Evolutionary conservation across 2,329 filamentous ascomycete species (phyloP).

Genomic region (Penicillium sp.): DNA sequence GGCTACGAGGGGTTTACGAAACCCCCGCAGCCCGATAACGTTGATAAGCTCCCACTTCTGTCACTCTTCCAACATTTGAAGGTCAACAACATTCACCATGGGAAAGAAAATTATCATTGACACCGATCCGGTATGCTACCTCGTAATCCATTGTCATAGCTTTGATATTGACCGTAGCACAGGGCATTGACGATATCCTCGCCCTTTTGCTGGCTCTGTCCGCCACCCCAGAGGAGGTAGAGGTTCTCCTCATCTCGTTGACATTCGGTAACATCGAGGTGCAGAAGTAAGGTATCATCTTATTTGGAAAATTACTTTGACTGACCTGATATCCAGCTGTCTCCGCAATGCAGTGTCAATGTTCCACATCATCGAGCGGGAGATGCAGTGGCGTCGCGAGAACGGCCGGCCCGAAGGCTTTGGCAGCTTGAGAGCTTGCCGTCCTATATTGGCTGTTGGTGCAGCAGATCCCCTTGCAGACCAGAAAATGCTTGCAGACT

Average conservation of each 20-base stretch:
- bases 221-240: slow-evolving; percentile 70
- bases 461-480: slow-evolving; percentile 78
- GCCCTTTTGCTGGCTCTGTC: slow-evolving; percentile 80
- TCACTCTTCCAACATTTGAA: neutral
- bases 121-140: slow-evolving; percentile 67
- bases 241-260: slow-evolving; percentile 74
- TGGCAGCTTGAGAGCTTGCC: slow-evolving; percentile 59
- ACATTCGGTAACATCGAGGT: slow-evolving; percentile 92
- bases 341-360: slow-evolving; percentile 79
- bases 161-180: neutral
- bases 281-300: slow-evolving; percentile 51
- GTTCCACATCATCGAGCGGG: slow-evolving; percentile 85
- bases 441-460: slow-evolving; percentile 78
- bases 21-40: slow-evolving; percentile 8
- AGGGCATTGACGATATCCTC: slow-evolving; percentile 81
- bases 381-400: slow-evolving; percentile 70
- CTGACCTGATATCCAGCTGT: slow-evolving; percentile 48
- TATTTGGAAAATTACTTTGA: too few species aligned
- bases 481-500: slow-evolving; percentile 68
- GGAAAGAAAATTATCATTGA: slow-evolving; percentile 82
- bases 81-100: slow-evolving; percentile 39
- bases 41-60: slow-evolving; percentile 8
- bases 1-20: neutral
- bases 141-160: neutral
- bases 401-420: slow-evolving; percentile 63